A percentile compares a stretch with the other conserved stretches of the same genome.
Evolutionary conservation across 148 eudicot species (phyloP).

Genomic region (Mesembryanthemum crystallinum): DNA sequence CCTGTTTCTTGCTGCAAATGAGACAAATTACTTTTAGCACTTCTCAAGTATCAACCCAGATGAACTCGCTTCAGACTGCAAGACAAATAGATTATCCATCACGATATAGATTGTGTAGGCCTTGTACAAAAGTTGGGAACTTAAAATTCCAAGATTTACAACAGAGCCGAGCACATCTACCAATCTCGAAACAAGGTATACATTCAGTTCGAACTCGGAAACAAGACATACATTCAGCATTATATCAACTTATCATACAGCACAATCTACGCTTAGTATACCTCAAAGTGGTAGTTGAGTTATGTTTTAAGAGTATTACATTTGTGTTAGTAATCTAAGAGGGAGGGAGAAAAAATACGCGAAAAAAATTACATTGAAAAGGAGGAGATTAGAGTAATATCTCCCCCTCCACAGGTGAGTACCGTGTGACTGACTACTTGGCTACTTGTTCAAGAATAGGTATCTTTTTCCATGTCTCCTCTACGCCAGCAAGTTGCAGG

Average conservation of each 20-base stretch:
- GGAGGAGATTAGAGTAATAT: constrained; percentile 4
- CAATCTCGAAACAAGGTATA: no score
- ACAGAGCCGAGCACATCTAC: background rate
- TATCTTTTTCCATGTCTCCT: constrained; percentile 62
- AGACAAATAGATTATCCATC: no score
- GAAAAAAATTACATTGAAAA: constrained; percentile 11
- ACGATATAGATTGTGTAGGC: no score
- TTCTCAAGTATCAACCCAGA: no score
- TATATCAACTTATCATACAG: background rate
- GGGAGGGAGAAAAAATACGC: background rate
- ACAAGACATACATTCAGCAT: background rate
- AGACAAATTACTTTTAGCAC: no score
- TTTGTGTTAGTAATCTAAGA: constrained; percentile 31
- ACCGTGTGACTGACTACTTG: constrained; percentile 31
- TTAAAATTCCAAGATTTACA: background rate
- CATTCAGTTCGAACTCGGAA: background rate
- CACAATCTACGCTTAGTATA: constrained; percentile 17
- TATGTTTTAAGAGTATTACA: constrained; percentile 25
- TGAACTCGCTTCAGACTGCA: no score
- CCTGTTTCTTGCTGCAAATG: no score
- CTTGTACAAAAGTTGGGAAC: no score
- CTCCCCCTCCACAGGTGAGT: background rate
- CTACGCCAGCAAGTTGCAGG: constrained; percentile 45
- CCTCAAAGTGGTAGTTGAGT: constrained; percentile 16
- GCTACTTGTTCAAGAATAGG: constrained; percentile 65